phyloP scores from a whole-genome alignment of 805 yeast genomes.

The Ogataea trehalophila region DNA sequence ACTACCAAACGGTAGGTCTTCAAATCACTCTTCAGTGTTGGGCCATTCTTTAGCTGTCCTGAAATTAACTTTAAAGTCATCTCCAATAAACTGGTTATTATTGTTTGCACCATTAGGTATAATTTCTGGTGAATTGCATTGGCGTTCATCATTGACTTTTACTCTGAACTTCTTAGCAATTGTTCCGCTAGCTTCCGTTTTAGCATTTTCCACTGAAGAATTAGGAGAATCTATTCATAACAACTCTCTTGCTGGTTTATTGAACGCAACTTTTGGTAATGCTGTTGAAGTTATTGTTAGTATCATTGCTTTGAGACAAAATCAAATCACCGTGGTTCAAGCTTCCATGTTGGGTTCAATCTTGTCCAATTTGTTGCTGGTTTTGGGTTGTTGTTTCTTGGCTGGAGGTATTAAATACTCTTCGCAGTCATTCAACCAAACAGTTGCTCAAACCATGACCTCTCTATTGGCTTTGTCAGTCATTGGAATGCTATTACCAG shows the following conservation, averaged over 20 bases:
- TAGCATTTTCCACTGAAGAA: slow-evolving; percentile 93
- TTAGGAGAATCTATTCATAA: slow-evolving; percentile 77
- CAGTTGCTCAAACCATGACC: slow-evolving; percentile 97
- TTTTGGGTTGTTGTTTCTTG: slow-evolving; percentile 91
- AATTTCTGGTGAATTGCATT: slow-evolving; percentile 55
- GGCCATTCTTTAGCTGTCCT: slow-evolving; percentile 1
- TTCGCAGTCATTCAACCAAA: slow-evolving; percentile 87
- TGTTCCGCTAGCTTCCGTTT: slow-evolving; percentile 83
- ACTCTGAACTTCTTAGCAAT: slow-evolving; percentile 81
- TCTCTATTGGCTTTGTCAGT: slow-evolving; percentile 89
- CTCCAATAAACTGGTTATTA: slow-evolving; percentile 68
- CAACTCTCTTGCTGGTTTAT: slow-evolving; percentile 85
- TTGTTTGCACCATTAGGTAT: slow-evolving; percentile 89
- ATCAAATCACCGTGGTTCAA: slow-evolving; percentile 91
- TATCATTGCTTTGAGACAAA: slow-evolving; percentile 76
- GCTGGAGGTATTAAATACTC: slow-evolving; percentile 87
- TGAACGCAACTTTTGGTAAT: slow-evolving; percentile 96
- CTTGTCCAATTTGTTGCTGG: slow-evolving; percentile 80
- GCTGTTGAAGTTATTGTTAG: slow-evolving; percentile 97
- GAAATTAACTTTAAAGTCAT: slow-evolving; percentile 21
- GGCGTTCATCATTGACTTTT: slow-evolving; percentile 55
- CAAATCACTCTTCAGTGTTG: background rate
- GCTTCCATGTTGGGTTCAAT: slow-evolving; percentile 97
- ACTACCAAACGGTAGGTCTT: background rate
- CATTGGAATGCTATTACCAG: slow-evolving; percentile 86